phyloP scores from a whole-genome alignment of 208 protist species.

The Leptomonas pyrrhocoris region DNA sequence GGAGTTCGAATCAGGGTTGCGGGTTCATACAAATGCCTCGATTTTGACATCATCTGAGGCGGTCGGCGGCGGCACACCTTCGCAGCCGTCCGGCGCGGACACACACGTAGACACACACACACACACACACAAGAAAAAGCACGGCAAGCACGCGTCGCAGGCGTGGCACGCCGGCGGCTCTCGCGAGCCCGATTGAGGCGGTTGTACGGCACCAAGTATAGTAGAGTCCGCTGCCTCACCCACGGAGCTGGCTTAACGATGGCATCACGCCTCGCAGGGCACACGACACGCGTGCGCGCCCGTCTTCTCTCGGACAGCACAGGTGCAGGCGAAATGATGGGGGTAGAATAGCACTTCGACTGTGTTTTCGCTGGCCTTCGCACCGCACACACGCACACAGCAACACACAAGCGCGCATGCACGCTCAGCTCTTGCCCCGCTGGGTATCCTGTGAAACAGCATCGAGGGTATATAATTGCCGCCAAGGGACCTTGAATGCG shows the following conservation, averaged over 20 bases:
- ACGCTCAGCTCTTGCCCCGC: slow-evolving; percentile 32
- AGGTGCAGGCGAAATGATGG: slow-evolving; percentile 37
- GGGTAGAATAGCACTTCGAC: slow-evolving; percentile 22
- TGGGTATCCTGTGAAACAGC: slow-evolving; percentile 48
- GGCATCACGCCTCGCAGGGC: no score
- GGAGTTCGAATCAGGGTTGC: slow-evolving; percentile 54
- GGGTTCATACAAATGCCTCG: slow-evolving; percentile 70
- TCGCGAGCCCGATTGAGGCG: slow-evolving; percentile 37
- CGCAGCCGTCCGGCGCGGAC: no score
- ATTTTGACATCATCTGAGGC: slow-evolving; percentile 18
- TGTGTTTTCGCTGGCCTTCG: slow-evolving; percentile 38
- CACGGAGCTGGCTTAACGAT: slow-evolving; percentile 16
- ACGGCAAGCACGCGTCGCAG: not conserved
- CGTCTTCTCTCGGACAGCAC: slow-evolving; percentile 28
- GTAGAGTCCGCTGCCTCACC: slow-evolving; percentile 39
- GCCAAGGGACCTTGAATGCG: slow-evolving; percentile 38
- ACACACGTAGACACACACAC: slow-evolving; percentile 5
- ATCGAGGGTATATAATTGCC: slow-evolving; percentile 37
- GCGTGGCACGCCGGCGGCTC: slow-evolving; percentile 10
- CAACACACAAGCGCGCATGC: not conserved
- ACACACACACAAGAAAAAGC: slow-evolving; percentile 14
- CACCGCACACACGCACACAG: slow-evolving; percentile 1
- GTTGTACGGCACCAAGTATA: slow-evolving; percentile 26
- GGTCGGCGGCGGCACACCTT: slow-evolving; percentile 5
- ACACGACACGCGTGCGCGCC: not conserved